phyloP scores from a whole-genome alignment of 164 flowering plant species.

The Berberis vulgaris region DNA sequence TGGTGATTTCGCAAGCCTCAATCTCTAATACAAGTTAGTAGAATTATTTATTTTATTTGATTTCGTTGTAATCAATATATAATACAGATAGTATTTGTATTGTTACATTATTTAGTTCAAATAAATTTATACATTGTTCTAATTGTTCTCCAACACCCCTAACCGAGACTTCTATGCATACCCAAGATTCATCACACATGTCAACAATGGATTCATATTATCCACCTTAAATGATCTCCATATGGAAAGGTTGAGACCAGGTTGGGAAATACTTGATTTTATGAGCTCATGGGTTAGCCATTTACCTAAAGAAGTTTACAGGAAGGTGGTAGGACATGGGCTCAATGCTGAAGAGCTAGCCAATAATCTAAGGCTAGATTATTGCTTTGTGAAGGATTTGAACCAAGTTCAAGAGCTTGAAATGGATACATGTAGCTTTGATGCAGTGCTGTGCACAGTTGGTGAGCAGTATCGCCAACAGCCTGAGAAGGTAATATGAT shows the following conservation, averaged over 20 bases:
- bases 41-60: too few species aligned
- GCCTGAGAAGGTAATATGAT: slow-evolving; percentile 56
- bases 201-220: slow-evolving; percentile 49
- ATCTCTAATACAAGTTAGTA: too few species aligned
- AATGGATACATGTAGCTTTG: slow-evolving; percentile 38
- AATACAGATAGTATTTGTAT: too few species aligned
- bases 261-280: slow-evolving; percentile 55
- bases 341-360: slow-evolving; percentile 78
- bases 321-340: slow-evolving; percentile 82
- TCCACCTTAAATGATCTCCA: slow-evolving; percentile 47
- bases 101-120: too few species aligned
- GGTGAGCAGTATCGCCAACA: slow-evolving; percentile 85
- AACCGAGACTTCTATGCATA: slow-evolving; percentile 66
- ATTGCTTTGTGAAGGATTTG: slow-evolving; percentile 73
- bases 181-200: slow-evolving; percentile 74
- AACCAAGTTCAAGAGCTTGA: slow-evolving; percentile 51
- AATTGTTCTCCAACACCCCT: slow-evolving; percentile 6
- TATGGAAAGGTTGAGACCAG: slow-evolving; percentile 45
- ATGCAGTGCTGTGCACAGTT: slow-evolving; percentile 74
- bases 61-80: too few species aligned
- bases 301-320: slow-evolving; percentile 54
- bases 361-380: slow-evolving; percentile 53
- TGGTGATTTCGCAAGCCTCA: too few species aligned
- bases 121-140: too few species aligned
- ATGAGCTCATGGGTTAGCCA: slow-evolving; percentile 94